These are phyloP conservation scores for Chlorella sp. DNA, from an alignment of 139 green algal genomes.

Conservation along the genomic window DNA sequence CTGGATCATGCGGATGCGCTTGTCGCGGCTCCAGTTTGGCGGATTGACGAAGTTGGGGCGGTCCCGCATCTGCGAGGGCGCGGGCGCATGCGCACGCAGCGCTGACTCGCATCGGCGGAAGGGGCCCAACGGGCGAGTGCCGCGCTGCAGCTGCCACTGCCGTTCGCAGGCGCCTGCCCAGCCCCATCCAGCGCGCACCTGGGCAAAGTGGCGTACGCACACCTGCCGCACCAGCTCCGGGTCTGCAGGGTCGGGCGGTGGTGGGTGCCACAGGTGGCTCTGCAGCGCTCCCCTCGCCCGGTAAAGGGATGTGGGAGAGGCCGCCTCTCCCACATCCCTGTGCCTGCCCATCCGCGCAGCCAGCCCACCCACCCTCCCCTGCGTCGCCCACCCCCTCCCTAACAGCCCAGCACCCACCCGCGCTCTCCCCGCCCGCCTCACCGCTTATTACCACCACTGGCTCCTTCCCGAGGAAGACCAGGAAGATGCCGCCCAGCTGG, in stretches of 20 bases:
- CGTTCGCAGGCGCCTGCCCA: no score
- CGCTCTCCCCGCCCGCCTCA: no score
- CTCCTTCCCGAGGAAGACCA: slow-evolving; percentile 12
- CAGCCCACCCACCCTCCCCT: not conserved
- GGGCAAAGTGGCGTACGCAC: slow-evolving; percentile 6
- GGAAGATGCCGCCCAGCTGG: slow-evolving; percentile 16
- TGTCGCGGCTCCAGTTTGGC: not conserved
- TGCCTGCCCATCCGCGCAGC: no score
- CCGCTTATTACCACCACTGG: slow-evolving; percentile 14
- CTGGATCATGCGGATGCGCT: not conserved
- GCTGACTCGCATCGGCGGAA: not conserved
- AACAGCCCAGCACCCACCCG: no score
- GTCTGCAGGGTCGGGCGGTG: slow-evolving; percentile 6
- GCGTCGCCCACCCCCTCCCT: not conserved
- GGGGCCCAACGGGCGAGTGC: not conserved
- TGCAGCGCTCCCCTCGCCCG: not conserved
- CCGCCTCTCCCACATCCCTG: not conserved
- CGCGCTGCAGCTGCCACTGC: no score
- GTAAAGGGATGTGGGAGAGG: not conserved
- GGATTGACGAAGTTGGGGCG: not conserved
- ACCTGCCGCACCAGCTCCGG: slow-evolving; percentile 16
- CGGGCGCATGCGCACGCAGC: not conserved
- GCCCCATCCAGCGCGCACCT: no score
- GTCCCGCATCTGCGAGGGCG: not conserved
- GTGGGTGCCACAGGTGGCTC: no score